phyloP scores from a whole-genome alignment of 2,329 filamentous ascomycete species.

The Beauveria brongniartii region DNA sequence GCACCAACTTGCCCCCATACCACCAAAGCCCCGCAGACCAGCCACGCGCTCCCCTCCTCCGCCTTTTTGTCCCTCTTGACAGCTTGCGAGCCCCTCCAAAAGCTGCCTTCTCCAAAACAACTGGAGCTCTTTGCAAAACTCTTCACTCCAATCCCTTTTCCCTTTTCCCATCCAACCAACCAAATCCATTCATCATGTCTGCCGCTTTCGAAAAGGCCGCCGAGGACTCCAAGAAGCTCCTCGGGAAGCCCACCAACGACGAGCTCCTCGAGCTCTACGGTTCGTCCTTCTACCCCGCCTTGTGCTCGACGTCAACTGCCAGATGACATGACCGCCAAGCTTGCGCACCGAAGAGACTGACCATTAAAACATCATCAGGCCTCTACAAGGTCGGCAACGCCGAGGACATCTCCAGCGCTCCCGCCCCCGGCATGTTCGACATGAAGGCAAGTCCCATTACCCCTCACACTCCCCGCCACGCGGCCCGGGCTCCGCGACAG shows the following conservation, averaged over 20 bases:
- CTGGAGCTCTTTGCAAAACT: background rate
- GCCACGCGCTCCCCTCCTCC: conserved; percentile 1
- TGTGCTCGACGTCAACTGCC: background rate
- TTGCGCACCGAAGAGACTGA: background rate
- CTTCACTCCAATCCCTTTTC: background rate
- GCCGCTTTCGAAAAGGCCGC: conserved; percentile 48
- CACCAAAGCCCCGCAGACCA: background rate
- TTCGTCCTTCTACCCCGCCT: conserved; percentile 23
- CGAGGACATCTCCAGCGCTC: conserved; percentile 49
- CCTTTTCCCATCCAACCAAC: background rate
- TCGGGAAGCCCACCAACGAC: conserved; percentile 53
- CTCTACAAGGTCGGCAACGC: conserved; percentile 51
- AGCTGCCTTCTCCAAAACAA: background rate
- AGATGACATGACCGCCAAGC: too few relatives aligned
- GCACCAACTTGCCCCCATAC: background rate
- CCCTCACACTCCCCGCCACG: background rate
- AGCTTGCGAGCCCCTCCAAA: background rate
- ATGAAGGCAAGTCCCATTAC: conserved; percentile 43
- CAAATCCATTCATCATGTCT: conserved; percentile 29
- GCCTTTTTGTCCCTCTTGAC: background rate
- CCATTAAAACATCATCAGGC: conserved; percentile 26
- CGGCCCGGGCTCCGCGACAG: background rate
- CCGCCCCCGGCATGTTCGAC: conserved; percentile 61
- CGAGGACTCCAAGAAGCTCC: conserved; percentile 59
- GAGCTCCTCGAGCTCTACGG: conserved; percentile 58